Evolutionary conservation across 2,329 filamentous ascomycete genomes (phyloP).

Genomic region (Colletotrichum liaoningense): DNA sequence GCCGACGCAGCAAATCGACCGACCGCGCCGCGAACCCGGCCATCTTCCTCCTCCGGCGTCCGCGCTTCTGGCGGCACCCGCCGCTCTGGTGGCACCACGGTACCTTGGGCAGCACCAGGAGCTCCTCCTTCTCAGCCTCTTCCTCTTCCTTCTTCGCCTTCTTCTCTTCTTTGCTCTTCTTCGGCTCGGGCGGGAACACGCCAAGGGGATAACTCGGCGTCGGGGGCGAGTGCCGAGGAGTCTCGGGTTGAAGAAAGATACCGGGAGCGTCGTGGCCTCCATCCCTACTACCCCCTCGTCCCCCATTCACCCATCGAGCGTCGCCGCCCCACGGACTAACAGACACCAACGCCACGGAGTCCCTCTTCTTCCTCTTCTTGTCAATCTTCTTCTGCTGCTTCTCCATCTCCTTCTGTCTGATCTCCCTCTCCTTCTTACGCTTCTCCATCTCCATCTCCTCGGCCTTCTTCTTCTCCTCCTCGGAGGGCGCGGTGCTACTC

Average conservation of each 20-base stretch:
- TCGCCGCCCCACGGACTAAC: neutral
- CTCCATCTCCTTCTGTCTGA: neutral
- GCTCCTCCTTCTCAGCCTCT: neutral
- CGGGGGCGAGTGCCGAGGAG: neutral
- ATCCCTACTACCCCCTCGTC: neutral
- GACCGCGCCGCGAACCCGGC: neutral
- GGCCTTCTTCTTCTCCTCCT: neutral
- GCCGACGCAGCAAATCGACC: neutral
- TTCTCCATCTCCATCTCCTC: neutral
- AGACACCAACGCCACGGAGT: neutral
- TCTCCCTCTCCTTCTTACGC: neutral
- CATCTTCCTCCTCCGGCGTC: neutral
- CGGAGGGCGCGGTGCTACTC: neutral
- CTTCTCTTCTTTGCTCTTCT: neutral
- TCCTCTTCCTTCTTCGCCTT: neutral
- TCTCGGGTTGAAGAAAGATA: neutral
- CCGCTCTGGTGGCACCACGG: slow-evolving; percentile 4
- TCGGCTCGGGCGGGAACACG: neutral
- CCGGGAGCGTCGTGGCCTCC: neutral
- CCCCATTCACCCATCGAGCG: neutral
- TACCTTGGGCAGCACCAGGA: neutral
- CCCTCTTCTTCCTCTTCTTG: neutral
- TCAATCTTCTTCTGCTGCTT: neutral
- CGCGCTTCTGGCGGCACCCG: neutral
- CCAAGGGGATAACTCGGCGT: neutral